Evolutionary conservation across 371 early-diverging fungal genomes (phyloP), one percentile per base, ranked within the genome.

Genomic region (Mucor velutinosus): DNA sequence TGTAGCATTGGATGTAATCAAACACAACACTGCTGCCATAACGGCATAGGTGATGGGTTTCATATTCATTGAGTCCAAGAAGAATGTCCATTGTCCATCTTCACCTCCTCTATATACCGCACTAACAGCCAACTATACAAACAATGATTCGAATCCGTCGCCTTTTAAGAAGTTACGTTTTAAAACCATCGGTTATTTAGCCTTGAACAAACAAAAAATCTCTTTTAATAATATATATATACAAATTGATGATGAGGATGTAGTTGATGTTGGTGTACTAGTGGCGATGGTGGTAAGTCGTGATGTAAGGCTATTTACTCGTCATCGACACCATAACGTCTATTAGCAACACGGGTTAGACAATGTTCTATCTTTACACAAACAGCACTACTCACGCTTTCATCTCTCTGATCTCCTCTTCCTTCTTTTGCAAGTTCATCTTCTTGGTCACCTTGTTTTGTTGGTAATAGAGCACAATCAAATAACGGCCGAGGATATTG

Each of bases 401-500:
- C 76, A 97, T 79, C 71, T 94, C 92, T 57, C 82, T 84, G 33
- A 96, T 79, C 61, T 96, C 95, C 53, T 91, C 89, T 71, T 96
- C 95, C 76, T 94, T 93, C 82, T 87, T 89, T 64, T 89, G 91
- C 62, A 95, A 62, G 72, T 96, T 95, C 82, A 87, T 79, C 78
- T 90, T 93, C 79, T 92, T 94, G 32, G 90, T 87, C 59, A 88
- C 83, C 81, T 94, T 90, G 71, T 90, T 89, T 25, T 92, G 87
- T 69, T 96, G 92, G 79, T 94, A 94, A 64, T 97, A 98, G 27
- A 97, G 83, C 8, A 98, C 97, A 59, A 98, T 94, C 74, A 98
- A 73, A 72, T 97, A 97, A 68, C 99, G 87, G 4, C 96, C 96
- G 83, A 94, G 89, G 64, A 98, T 92, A 72, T 97, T 97, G 83